Evolutionary conservation across 345 rosid species (phyloP), one percentile per base, ranked within the genome.

Genomic region (Citrus unshiu): DNA sequence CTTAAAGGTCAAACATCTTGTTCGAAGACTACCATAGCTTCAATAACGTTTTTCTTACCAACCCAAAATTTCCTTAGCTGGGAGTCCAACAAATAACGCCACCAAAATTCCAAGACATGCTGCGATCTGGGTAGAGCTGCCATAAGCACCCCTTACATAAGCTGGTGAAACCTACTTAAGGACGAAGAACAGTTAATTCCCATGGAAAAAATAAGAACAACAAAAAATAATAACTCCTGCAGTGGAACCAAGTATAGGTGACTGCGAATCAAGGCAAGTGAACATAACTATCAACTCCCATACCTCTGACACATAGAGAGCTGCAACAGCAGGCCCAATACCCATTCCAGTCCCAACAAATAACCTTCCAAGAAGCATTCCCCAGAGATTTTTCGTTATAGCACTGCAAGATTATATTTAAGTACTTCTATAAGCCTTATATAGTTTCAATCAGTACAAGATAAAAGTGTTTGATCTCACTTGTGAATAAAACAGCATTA

Each of bases 241-340:
- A 27, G 25, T 18, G 22, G 61, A 46, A 49, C 67, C 22, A 13
- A 57, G 32, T 9, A 59, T 39, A 49, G 67, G 39, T 18, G 12
- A 80, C 70, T 40, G 77, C 65, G 58, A 72, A 57, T 56, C 65
- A 14, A 46, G 56, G 12, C 19, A 68, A 59, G 46, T 56, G 2
- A 60, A 74, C 49, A 49, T 72, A 76, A 79, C 49, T 57, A 74
- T 68, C 68, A 66, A 74, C 49, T 65, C 76, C 76, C 35, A 75
- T 89, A 95, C 99, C 98, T 95, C 98, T 82, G 99, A 84, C 68
- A 95, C 97, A 83, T 93, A 95, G 63, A 95, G 97, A 85, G 98
- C 90, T 63, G 98, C 92, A 84, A 92, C 93, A 73, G 97, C 86
- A 59, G 97, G 98, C 18, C 99, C 96, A 85, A 90, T 84, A 75